Evolutionary conservation across 345 rosid species (phyloP), one percentile per base, ranked within the genome.

Genomic region (Triadica sebifera): DNA sequence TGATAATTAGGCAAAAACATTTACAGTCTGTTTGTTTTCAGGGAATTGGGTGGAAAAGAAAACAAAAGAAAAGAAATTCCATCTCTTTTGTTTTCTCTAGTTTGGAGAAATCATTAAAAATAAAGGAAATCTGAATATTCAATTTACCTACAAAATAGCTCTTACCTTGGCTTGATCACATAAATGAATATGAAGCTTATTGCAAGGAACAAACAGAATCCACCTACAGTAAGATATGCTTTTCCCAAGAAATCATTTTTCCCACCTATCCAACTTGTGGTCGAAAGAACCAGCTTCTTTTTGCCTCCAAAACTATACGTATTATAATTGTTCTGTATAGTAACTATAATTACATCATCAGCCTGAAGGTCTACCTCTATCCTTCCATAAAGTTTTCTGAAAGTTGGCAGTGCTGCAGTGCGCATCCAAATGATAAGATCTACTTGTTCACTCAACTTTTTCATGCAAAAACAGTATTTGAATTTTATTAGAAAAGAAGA

Each of bases 401-500:
- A 88, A 3, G 72, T 86, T 34, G 91, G 85, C 58, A 88, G 73
- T 7, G 91, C 87, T 6, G 91, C 91, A 3, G 91, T 88, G 2
- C 89, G 85, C 91, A 88, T 88, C 91, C 89, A 88, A 12, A 86
- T 89, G 3, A 86, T 84, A 9, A 88, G 85, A 76, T 84, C 89
- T 58, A 82, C 86, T 86, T 87, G 91, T 69, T 85, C 85, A 56
- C 86, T 87, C 83, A 87, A 77, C 90, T 87, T 77, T 77, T 39
- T 41, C 60, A 77, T 47, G 50, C 66, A 79, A 68, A 66, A 43
- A 10, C 73, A 64, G 17, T 20, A 25, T 49, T 38, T 16, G 16
- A 41, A 7, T 12, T 29, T 24, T 39, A 19, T 63, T 17, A 12
- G 39, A 53, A 24, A 37, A 45, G 7, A 8, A 41, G 24, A n/a